These are phyloP conservation scores for Aspergillus caelatus DNA, from an alignment of 2,329 filamentous ascomycete genomes.

Conservation along the genomic window DNA sequence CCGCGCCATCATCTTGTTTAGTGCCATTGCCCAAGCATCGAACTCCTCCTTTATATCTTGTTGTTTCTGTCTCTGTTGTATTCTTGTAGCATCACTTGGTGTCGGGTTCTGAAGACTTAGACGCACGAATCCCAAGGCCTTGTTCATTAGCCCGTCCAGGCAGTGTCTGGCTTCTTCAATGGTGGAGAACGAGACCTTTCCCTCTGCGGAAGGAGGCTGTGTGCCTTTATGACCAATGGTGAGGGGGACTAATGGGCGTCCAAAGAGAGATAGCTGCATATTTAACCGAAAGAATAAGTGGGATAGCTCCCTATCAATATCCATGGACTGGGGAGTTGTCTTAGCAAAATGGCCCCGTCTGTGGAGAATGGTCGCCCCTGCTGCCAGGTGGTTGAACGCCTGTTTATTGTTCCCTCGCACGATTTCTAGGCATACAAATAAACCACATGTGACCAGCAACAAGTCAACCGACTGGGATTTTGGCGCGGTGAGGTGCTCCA, in stretches of 20 bases:
- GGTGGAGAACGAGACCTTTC: constrained; percentile 8
- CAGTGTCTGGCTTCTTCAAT: constrained; percentile 17
- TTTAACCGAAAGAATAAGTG: constrained; percentile 24
- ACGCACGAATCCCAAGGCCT: constrained; percentile 17
- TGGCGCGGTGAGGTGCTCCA: constrained; percentile 32
- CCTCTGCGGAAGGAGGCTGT: not conserved
- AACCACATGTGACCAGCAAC: constrained; percentile 23
- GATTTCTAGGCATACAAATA: constrained; percentile 29
- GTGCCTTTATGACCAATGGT: constrained; percentile 5
- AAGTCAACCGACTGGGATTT: constrained; percentile 10
- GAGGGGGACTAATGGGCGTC: constrained; percentile 13
- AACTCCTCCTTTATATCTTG: constrained; percentile 2
- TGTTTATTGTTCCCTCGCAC: constrained; percentile 18
- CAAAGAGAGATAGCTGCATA: constrained; percentile 25
- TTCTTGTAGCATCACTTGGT: not conserved
- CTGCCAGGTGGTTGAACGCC: constrained; percentile 26
- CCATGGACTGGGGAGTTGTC: not conserved
- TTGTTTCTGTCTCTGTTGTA: constrained; percentile 4
- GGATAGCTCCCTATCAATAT: constrained; percentile 24
- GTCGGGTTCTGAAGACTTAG: constrained; percentile 4
- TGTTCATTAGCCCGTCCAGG: constrained; percentile 19
- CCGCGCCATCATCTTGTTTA: constrained; percentile 12
- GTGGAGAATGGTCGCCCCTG: constrained; percentile 24
- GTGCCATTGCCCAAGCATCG: constrained; percentile 15
- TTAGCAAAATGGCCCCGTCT: not conserved